phyloP scores from a whole-genome alignment of 1,284 basidiomycete species.

The Cutaneotrichosporon cyanovorans region DNA sequence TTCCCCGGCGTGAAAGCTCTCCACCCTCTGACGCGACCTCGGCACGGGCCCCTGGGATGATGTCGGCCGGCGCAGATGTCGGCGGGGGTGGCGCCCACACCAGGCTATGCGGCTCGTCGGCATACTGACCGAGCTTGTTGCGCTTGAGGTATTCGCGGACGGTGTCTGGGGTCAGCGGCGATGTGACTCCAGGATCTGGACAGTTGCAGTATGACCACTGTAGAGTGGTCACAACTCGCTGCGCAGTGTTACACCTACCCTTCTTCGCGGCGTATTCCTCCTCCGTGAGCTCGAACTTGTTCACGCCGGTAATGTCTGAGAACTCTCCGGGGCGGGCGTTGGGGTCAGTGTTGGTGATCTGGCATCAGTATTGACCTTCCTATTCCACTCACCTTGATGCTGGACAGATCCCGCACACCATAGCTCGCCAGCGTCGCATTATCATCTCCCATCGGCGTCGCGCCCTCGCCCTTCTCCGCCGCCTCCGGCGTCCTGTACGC shows the following conservation, averaged over 20 bases:
- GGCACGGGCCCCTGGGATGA: constrained; percentile 63
- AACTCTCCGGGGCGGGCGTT: constrained; percentile 53
- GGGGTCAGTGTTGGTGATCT: constrained; percentile 76
- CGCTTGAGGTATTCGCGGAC: constrained; percentile 84
- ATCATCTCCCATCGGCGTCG: constrained; percentile 56
- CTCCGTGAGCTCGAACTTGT: constrained; percentile 84
- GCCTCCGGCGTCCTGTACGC: constrained; percentile 57
- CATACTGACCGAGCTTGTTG: constrained; percentile 85
- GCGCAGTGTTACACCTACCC: constrained; percentile 51
- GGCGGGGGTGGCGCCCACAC: constrained; percentile 24
- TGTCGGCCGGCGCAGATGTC: constrained; percentile 17
- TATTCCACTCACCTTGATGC: constrained; percentile 56
- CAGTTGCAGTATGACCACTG: neutral
- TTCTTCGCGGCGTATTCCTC: constrained; percentile 71
- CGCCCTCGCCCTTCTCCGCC: constrained; percentile 27
- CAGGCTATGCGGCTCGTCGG: constrained; percentile 40
- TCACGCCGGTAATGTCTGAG: constrained; percentile 73
- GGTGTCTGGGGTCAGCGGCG: constrained; percentile 56
- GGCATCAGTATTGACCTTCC: neutral
- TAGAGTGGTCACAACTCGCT: constrained; percentile 1
- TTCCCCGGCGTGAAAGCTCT: constrained; percentile 66
- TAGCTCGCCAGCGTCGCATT: constrained; percentile 66
- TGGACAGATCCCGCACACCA: constrained; percentile 51
- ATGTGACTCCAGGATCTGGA: neutral
- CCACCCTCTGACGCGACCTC: constrained; percentile 59